Percentiles rank a stretch among this genome's conserved stretches.
These are phyloP conservation scores for Physcomitrellopsis africana DNA, from an alignment of 225 moss, liverwort and hornwort species.

Conservation along the genomic window DNA sequence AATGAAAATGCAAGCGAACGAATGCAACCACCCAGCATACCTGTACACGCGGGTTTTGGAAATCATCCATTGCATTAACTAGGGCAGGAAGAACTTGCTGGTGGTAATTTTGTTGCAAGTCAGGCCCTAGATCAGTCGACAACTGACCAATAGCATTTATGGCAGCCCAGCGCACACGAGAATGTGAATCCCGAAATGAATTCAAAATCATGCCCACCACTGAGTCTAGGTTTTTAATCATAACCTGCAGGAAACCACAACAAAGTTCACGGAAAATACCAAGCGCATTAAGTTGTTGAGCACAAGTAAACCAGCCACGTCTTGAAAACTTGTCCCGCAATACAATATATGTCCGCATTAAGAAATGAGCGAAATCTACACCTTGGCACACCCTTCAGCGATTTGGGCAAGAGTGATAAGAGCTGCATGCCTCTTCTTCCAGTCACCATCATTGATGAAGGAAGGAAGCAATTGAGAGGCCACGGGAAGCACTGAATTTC, in stretches of 20 bases:
- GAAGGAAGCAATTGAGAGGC: constrained; percentile 86
- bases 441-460: constrained; percentile 76
- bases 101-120: constrained; percentile 93
- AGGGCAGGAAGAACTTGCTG: constrained; percentile 96
- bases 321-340: too few relatives aligned
- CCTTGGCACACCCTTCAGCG: constrained; percentile 99
- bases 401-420: constrained; percentile 96
- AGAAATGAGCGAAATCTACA: constrained; percentile 31
- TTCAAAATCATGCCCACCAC: constrained; percentile 90
- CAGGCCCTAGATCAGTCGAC: constrained; percentile 96
- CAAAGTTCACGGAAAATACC: not conserved
- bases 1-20: not conserved
- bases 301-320: not conserved
- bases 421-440: constrained; percentile 97
- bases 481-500: constrained; percentile 92
- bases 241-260: constrained; percentile 64
- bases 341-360: not conserved
- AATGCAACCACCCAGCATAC: constrained; percentile 34
- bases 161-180: constrained; percentile 98
- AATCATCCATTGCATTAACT: constrained; percentile 97
- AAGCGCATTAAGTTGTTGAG: not conserved
- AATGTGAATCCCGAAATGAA: constrained; percentile 89
- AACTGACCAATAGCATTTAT: constrained; percentile 98
- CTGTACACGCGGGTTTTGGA: constrained; percentile 96
- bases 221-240: constrained; percentile 88